A percentile compares a stretch with the other conserved stretches of the same genome.
phyloP scores from a whole-genome alignment of 75 land plant genomes.

The Cupressus sempervirens region DNA sequence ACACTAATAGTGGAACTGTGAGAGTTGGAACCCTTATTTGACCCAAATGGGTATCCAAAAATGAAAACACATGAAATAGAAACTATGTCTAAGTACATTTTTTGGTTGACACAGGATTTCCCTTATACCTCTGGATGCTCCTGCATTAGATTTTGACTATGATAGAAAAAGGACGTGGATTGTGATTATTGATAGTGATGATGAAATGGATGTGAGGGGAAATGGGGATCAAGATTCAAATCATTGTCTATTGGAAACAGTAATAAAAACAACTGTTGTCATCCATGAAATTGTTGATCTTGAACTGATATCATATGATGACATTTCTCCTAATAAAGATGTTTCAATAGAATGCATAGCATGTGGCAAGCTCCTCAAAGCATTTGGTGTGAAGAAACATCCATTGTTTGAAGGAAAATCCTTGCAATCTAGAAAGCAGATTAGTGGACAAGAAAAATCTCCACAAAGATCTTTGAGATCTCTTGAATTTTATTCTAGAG shows the following conservation, averaged over 20 bases:
- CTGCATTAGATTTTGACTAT: no score
- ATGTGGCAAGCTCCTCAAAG: slow-evolving; percentile 44
- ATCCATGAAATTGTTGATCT: slow-evolving; percentile 17
- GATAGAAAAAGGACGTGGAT: slow-evolving; percentile 25
- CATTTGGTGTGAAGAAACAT: slow-evolving; percentile 46
- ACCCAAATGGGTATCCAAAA: no score
- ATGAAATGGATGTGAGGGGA: slow-evolving; percentile 34
- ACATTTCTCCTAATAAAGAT: slow-evolving; percentile 18
- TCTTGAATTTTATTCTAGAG: not conserved
- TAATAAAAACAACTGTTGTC: slow-evolving; percentile 6
- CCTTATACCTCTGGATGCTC: no score
- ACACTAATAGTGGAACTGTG: no score
- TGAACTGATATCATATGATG: slow-evolving; percentile 11
- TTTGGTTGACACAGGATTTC: no score
- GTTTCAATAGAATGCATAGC: slow-evolving; percentile 48
- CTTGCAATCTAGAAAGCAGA: not conserved
- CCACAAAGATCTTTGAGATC: not conserved
- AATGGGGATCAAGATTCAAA: not conserved
- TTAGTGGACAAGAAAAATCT: not conserved
- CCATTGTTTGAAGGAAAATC: slow-evolving; percentile 50
- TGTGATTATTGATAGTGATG: slow-evolving; percentile 71
- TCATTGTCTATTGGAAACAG: no score
- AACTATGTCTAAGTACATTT: no score
- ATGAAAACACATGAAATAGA: no score
- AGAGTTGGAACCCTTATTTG: no score